Percentiles rank a stretch among this genome's conserved stretches.
Evolutionary conservation across 2,329 filamentous ascomycete genomes (phyloP).

Genomic region (Sporothrix sp.): DNA sequence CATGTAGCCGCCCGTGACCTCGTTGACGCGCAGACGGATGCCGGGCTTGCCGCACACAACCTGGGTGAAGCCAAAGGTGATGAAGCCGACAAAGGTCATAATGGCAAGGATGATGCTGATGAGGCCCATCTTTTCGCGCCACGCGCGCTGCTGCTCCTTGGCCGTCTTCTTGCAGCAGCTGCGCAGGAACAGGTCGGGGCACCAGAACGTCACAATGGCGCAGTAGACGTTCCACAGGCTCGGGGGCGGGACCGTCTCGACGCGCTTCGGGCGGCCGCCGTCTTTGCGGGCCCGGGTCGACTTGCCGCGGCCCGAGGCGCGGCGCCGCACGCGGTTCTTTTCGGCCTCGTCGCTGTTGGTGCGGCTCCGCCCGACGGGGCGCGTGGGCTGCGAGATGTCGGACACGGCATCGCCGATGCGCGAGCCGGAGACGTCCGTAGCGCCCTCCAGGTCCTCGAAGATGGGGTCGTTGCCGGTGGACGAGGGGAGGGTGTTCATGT

Average conservation of each 20-base stretch:
- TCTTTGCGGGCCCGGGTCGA: slow-evolving; percentile 57
- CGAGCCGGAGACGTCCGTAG: slow-evolving; percentile 35
- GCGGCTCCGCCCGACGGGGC: slow-evolving; percentile 27
- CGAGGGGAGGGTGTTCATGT: slow-evolving; percentile 84
- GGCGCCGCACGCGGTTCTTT: slow-evolving; percentile 28
- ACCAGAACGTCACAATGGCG: slow-evolving; percentile 89
- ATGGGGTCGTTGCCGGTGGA: slow-evolving; percentile 88
- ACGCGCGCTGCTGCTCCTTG: slow-evolving; percentile 81
- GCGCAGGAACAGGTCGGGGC: slow-evolving; percentile 69
- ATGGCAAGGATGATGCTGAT: slow-evolving; percentile 88
- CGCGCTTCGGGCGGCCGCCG: slow-evolving; percentile 38
- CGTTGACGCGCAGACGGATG: slow-evolving; percentile 67
- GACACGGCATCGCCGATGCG: slow-evolving; percentile 21
- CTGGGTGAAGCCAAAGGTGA: slow-evolving; percentile 93
- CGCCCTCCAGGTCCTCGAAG: slow-evolving; percentile 64
- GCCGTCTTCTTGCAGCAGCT: slow-evolving; percentile 81
- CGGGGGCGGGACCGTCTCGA: slow-evolving; percentile 63
- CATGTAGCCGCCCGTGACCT: slow-evolving; percentile 76
- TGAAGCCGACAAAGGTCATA: slow-evolving; percentile 81
- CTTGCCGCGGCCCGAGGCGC: slow-evolving; percentile 34
- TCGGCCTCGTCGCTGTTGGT: slow-evolving; percentile 28
- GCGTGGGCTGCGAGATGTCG: slow-evolving; percentile 23
- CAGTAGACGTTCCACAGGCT: slow-evolving; percentile 96
- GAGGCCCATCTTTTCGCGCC: slow-evolving; percentile 96
- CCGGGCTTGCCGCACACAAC: slow-evolving; percentile 70